Evolutionary conservation across 345 rosid genomes (phyloP).

Genomic region (Populus ilicifolia): DNA sequence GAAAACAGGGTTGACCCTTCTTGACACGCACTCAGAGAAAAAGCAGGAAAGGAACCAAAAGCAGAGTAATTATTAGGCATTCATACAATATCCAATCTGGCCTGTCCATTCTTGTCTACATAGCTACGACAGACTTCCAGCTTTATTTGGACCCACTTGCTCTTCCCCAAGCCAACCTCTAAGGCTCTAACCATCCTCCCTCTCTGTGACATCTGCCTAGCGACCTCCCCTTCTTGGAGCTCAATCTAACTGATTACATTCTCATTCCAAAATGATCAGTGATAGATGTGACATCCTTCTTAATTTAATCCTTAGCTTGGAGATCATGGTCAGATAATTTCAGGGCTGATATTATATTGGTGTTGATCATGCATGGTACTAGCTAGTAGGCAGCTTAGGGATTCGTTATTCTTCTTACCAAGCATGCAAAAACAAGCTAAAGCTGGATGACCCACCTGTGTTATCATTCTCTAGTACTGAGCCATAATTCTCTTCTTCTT

Average conservation of each 20-base stretch:
- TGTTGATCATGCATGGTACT: no score
- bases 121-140: conserved; percentile 21
- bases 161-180: conserved; percentile 4
- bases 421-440: conserved; percentile 49
- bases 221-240: neutral
- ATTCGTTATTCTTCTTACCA: conserved; percentile 42
- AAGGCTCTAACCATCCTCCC: neutral
- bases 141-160: conserved; percentile 33
- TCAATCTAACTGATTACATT: conserved; percentile 2
- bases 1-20: no score
- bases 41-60: neutral
- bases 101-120: conserved; percentile 8
- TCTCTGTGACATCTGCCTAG: no score
- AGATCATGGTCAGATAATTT: no score
- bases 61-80: neutral
- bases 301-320: no score
- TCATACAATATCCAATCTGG: conserved; percentile 16
- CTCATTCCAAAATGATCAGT: neutral
- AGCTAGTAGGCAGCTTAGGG: neutral
- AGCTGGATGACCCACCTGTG: conserved; percentile 31
- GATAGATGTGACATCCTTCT: no score
- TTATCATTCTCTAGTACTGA: conserved; percentile 14
- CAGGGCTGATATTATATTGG: no score
- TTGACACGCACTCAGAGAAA: neutral
- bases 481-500: conserved; percentile 14